Evolutionary conservation across 192 early-diverging fungal genomes (phyloP).

Genomic region (Spizellomyces punctatus): DNA sequence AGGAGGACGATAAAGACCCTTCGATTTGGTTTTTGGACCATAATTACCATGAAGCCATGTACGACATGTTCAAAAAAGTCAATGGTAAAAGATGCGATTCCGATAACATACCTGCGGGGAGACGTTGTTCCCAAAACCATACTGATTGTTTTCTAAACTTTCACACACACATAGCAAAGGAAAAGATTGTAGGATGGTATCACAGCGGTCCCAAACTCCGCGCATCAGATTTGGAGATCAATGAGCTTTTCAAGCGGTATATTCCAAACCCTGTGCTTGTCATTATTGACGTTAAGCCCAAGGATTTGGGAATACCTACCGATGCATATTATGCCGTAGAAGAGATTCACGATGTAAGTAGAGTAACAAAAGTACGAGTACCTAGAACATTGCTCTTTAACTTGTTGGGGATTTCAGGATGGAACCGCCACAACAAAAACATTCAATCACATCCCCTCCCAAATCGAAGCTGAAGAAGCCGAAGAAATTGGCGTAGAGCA

Average conservation of each 20-base stretch:
- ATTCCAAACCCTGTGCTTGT: constrained; percentile 95
- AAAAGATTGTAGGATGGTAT: constrained; percentile 98
- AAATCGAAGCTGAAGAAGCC: constrained; percentile 98
- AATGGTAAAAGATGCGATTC: constrained; percentile 73
- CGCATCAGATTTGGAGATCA: constrained; percentile 95
- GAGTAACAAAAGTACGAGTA: no score
- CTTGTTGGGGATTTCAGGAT: constrained; percentile 61
- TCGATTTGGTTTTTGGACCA: constrained; percentile 99
- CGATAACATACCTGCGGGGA: neutral
- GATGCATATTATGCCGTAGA: constrained; percentile 98
- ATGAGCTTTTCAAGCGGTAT: constrained; percentile 95
- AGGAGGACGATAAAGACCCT: constrained; percentile 99
- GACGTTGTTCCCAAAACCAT: neutral
- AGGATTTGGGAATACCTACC: constrained; percentile 90
- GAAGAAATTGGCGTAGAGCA: constrained; percentile 99
- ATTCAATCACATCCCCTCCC: constrained; percentile 93
- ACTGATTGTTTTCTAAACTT: neutral
- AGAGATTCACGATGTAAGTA: constrained; percentile 95
- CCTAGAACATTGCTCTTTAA: neutral
- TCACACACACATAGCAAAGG: constrained; percentile 68
- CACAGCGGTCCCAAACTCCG: constrained; percentile 98
- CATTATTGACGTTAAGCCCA: constrained; percentile 95
- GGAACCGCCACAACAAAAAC: constrained; percentile 96
- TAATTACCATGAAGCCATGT: constrained; percentile 99
- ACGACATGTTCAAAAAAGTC: constrained; percentile 99